Evolutionary conservation across 2,329 filamentous ascomycete genomes (phyloP).

Genomic region (Sporothrix brasiliensis): DNA sequence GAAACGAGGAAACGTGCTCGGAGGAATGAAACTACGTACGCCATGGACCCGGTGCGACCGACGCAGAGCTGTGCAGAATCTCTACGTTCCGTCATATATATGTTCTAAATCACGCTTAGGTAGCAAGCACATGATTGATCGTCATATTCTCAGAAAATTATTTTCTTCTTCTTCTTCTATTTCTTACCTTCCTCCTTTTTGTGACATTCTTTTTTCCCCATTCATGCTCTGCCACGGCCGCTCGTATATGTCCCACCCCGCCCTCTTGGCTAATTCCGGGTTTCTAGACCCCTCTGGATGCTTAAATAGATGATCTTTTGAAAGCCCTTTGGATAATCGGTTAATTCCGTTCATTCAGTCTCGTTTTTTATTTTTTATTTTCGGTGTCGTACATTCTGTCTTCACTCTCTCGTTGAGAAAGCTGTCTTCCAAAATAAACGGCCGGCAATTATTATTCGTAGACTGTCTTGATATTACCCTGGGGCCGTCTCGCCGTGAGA

Average conservation of each 20-base stretch:
- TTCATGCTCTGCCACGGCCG: neutral
- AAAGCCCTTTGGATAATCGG: conserved; percentile 28
- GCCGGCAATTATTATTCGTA: neutral
- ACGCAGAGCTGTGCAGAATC: neutral
- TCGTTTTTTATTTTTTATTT: neutral
- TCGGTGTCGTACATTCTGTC: neutral
- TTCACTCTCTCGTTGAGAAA: neutral
- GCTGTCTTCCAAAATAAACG: neutral
- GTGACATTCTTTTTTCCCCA: neutral
- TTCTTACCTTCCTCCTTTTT: neutral
- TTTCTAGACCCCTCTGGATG: conserved; percentile 26
- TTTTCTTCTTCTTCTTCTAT: neutral
- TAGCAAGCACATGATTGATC: neutral
- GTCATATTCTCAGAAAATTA: neutral
- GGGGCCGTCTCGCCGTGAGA: conserved; percentile 20
- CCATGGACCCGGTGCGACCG: neutral
- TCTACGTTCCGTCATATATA: neutral
- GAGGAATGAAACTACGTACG: neutral
- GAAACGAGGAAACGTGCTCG: neutral
- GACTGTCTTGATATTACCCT: conserved; percentile 23
- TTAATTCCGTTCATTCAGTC: neutral
- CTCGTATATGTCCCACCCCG: no score
- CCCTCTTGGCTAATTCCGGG: conserved; percentile 29
- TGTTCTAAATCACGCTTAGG: neutral
- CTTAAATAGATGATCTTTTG: neutral